Base-by-base conservation (phyloP, 169 alveolate species). In the Eimeria sp. region DNA sequence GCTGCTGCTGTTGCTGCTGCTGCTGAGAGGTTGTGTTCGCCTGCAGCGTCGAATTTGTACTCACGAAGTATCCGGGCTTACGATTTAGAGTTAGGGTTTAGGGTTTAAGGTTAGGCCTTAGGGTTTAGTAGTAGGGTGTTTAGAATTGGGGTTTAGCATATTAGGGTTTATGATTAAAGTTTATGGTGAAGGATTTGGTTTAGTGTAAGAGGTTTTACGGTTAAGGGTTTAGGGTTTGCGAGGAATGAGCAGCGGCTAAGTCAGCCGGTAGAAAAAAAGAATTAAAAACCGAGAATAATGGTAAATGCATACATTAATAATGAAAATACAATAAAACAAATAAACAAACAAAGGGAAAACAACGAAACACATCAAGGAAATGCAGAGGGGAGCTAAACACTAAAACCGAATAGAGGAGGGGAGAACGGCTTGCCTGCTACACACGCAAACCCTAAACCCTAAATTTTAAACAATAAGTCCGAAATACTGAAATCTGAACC, bases 1-100 rank as follows among this genome's bases (percentile, higher is more conserved):
- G 70, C 70, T 16, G 70, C 70, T 58, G 70, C 70, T 58, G 70
- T 6, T 61, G 72, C 72, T 61, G 72, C 72, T 61, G 72, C 72
- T 20, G 72, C 72, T 4, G 72, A 6, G 25, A 25, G 25, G 25
- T 25, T 61, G 5, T 18, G 30, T 61, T 18, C 72, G 18, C 30
- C 72, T 61, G 72, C 72, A 61, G 72, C 72, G 25, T 34, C 40
- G 40, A 34, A 34, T 34, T 34, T 34, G 40, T 34, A 34, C 40
- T 34, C 40, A 34, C 40, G 3, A 34, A 34, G 40, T 0, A 34
- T 61, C 72, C 3, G 72, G 72, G 72, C 5, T 61, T 6, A 61
- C 7, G 72, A 16, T 61, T 61, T 3, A 4, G 72, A 61, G 25
- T 61, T 18, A 61, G 72, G 72, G 72, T 61, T 61, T 61, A 61